Base-by-base conservation (phyloP, 2,329 filamentous ascomycete species). In the Penicillium sp. region DNA sequence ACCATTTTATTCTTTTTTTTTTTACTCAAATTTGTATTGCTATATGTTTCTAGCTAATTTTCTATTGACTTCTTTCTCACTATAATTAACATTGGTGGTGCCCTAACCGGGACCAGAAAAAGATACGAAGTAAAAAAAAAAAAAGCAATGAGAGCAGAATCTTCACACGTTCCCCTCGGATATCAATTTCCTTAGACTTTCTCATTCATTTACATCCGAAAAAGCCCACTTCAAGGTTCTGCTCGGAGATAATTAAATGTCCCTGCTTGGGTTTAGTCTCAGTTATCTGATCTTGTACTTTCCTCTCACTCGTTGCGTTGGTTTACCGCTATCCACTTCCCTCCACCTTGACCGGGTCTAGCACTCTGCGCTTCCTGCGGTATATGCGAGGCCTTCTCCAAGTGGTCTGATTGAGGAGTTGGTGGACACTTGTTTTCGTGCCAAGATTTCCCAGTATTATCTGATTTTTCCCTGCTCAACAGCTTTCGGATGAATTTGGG, bases 251-350 rank as follows among this genome's bases (percentile, higher is more conserved):
- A 50, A 28, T 55, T 36, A 55, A 57, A 63, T 51, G 58, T 64
- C 61, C 60, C 56, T 48, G 28, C 55, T 58, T 56, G 36, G 60
- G 58, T 47, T 52, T 61, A 61, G 60, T 65, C 44, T 47, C 38
- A 56, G 41, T 63, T 66, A 66, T 66, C 63, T 66, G 63, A 66
- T 66, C 59, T 53, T 55, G 14, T 58, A 31, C 56, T 40, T 41
- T 9, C 22, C 25, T 65, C 56, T 63, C 28, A 66, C 63, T 66
- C 62, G 63, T 55, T 65, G 19, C 46, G 19, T 53, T 31, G 31
- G 30, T 53, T 33, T 38, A 45, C 50, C 42, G 16, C 55, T 64
- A 66, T 62, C 63, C 63, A 66, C 63, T 60, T 55, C 59, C 45
- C 61, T 63, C 61, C 63, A 62, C 62, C 30, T 50, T 48, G 51